A percentile compares a stretch with the other conserved stretches of the same genome.
Conservation (phyloP, 1,139 yeast genomes). For the Taiozyma sp. region DNA sequence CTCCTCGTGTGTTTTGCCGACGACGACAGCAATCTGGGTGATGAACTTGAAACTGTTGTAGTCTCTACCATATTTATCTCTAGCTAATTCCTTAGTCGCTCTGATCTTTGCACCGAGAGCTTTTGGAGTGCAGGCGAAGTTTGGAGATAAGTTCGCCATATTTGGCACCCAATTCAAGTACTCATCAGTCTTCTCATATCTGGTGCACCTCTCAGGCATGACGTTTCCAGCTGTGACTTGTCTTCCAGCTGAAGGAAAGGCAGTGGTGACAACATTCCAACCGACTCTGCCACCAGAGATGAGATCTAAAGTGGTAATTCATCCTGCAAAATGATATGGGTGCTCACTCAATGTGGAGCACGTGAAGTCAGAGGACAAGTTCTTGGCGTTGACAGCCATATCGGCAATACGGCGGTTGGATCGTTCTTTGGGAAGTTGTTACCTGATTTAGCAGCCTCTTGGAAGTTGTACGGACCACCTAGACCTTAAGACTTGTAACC, state of each 20-base stretch:
- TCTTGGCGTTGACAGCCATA: constrained; percentile 11
- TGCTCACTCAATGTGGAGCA: constrained; percentile 5
- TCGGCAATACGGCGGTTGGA: no score
- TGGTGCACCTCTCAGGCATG: neutral
- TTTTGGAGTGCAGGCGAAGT: constrained; percentile 1
- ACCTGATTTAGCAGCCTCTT: constrained; percentile 4
- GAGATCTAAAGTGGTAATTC: constrained; percentile 25
- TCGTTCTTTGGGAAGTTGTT: constrained; percentile 10
- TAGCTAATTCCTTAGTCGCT: constrained; percentile 3
- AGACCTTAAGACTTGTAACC: constrained; percentile 5
- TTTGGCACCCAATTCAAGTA: constrained; percentile 5
- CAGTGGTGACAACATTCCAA: constrained; percentile 8
- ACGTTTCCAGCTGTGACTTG: constrained; percentile 3
- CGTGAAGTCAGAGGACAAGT: constrained; percentile 3
- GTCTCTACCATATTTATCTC: constrained; percentile 6
- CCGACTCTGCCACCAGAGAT: constrained; percentile 27
- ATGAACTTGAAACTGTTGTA: constrained; percentile 5
- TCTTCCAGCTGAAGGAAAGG: constrained; percentile 3
- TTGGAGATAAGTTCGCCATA: constrained; percentile 6
- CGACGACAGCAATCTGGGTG: constrained; percentile 23
- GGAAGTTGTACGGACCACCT: constrained; percentile 4
- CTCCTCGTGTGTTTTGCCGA: constrained; percentile 28
- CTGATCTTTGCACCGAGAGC: constrained; percentile 16
- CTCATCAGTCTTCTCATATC: constrained; percentile 7
- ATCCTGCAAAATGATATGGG: constrained; percentile 6